Evolutionary conservation across 1,284 basidiomycete genomes (phyloP).

Genomic region (Boletus semigastroideus): DNA sequence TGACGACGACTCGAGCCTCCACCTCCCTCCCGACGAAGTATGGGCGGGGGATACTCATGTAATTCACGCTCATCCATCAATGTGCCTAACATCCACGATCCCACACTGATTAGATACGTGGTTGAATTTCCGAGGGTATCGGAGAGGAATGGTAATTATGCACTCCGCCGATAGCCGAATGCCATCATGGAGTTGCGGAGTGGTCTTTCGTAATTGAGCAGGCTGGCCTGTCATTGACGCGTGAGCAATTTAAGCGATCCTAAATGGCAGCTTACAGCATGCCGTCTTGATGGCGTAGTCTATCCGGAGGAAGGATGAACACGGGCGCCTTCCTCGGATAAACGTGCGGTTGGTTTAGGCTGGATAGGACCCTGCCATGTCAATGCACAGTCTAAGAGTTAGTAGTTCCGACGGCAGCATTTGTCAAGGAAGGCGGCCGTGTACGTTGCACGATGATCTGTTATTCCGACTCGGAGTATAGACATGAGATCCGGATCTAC

Average conservation of each 20-base stretch:
- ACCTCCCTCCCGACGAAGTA: conserved; percentile 5
- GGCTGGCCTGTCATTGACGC: not conserved
- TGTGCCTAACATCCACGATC: conserved; percentile 16
- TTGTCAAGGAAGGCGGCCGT: not conserved
- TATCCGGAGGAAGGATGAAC: not conserved
- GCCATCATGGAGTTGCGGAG: not conserved
- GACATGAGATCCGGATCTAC: not conserved
- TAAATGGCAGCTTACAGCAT: conserved; percentile 1
- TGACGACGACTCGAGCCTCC: conserved; percentile 11
- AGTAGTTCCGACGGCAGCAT: conserved; percentile 2
- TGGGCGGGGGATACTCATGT: not conserved
- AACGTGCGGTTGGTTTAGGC: conserved; percentile 7
- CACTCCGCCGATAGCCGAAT: conserved; percentile 7
- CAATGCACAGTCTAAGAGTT: not conserved
- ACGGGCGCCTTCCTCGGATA: not conserved
- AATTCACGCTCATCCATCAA: conserved; percentile 11
- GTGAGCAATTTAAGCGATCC: conserved; percentile 2
- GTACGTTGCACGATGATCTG: not conserved
- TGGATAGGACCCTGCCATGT: not conserved
- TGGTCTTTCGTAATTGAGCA: not conserved
- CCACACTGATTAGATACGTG: conserved; percentile 6
- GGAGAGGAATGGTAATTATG: not conserved
- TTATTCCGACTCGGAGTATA: not conserved
- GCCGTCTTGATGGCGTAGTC: not conserved
- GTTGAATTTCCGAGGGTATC: conserved; percentile 4